These are phyloP conservation scores for Candida insectalens DNA, from an alignment of 805 yeast genomes.

Conservation along the genomic window DNA sequence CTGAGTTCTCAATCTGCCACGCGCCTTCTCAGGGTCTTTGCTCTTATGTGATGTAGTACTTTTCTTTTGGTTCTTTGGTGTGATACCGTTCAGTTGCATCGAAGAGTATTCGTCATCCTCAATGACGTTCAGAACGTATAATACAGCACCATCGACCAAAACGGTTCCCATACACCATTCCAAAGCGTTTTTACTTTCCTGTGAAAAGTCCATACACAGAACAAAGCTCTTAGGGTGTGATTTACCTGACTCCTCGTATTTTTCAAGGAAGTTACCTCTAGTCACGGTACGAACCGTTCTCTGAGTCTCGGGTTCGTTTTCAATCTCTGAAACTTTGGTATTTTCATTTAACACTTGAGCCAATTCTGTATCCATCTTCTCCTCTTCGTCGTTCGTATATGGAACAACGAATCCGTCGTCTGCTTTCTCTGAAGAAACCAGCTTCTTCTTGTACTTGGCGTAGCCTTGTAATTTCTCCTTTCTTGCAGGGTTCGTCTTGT, in stretches of 20 bases:
- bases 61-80: constrained; percentile 7
- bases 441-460: constrained; percentile 46
- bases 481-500: constrained; percentile 39
- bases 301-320: constrained; percentile 40
- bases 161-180: constrained; percentile 87
- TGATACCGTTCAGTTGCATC: constrained; percentile 27
- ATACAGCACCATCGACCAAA: constrained; percentile 70
- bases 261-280: constrained; percentile 54
- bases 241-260: constrained; percentile 15
- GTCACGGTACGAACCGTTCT: constrained; percentile 64
- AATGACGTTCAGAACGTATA: constrained; percentile 59
- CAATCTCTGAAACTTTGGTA: constrained; percentile 45
- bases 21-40: constrained; percentile 9
- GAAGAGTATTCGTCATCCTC: constrained; percentile 32
- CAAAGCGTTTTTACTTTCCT: constrained; percentile 74
- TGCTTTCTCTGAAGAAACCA: constrained; percentile 44
- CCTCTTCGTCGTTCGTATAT: constrained; percentile 60
- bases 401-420: constrained; percentile 33
- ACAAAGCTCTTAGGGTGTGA: constrained; percentile 47
- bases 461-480: constrained; percentile 46
- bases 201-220: constrained; percentile 73
- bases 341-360: constrained; percentile 45
- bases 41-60: not conserved
- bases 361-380: constrained; percentile 49
- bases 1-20: constrained; percentile 30